Percentiles rank a stretch among this genome's conserved stretches.
These are phyloP conservation scores for Pistacia vera DNA, from an alignment of 345 rosid genomes.

Conservation along the genomic window DNA sequence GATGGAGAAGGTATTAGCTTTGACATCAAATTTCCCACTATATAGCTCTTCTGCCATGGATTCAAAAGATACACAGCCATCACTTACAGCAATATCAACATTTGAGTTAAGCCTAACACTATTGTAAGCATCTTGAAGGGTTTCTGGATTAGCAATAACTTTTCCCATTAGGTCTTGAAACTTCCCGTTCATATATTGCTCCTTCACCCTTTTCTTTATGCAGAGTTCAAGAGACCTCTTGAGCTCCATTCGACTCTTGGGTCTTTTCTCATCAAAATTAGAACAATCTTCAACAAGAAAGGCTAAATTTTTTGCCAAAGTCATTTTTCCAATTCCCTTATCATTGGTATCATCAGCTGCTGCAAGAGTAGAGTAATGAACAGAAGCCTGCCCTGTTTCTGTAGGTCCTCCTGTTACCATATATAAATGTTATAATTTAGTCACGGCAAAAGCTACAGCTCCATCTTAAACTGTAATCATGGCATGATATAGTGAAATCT, in stretches of 20 bases:
- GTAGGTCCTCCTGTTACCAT: constrained; percentile 20
- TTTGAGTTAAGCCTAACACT: constrained; percentile 68
- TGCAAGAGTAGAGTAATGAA: constrained; percentile 33
- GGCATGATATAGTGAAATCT: neutral
- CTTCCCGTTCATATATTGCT: constrained; percentile 65
- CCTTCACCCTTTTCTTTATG: constrained; percentile 80
- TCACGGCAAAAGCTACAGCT: neutral
- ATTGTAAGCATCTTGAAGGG: constrained; percentile 71
- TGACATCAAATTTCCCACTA: constrained; percentile 59
- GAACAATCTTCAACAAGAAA: constrained; percentile 64
- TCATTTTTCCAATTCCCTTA: constrained; percentile 31
- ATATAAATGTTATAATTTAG: neutral
- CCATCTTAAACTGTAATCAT: neutral
- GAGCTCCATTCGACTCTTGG: constrained; percentile 65
- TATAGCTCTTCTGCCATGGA: constrained; percentile 63
- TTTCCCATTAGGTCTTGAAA: constrained; percentile 52
- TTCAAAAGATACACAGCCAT: constrained; percentile 41
- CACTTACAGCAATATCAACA: constrained; percentile 36
- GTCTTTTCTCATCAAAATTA: constrained; percentile 38
- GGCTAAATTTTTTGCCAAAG: constrained; percentile 70
- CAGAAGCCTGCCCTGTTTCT: constrained; percentile 19
- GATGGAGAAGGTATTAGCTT: constrained; percentile 51
- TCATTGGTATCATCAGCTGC: constrained; percentile 21
- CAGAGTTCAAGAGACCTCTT: constrained; percentile 70
- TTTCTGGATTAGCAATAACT: constrained; percentile 66